Evolutionary conservation across 768 basidiomycete genomes (phyloP), one percentile per base, ranked within the genome.

Genomic region (Pleurotus salmoneostramineus): DNA sequence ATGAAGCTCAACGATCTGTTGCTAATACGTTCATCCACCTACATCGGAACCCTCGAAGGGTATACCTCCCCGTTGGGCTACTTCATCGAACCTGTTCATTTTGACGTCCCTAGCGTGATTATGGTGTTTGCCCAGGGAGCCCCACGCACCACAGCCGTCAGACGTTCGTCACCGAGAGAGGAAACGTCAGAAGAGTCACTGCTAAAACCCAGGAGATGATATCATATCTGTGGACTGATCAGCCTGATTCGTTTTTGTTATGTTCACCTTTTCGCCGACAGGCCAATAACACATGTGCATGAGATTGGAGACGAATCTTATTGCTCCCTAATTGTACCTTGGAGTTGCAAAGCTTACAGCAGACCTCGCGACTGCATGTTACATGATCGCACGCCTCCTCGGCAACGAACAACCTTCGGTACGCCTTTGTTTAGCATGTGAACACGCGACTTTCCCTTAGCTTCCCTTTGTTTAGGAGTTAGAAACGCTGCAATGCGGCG

Each of bases 221-320:
- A 55, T 55, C 52, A 55, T 55, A n/a, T 40, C 15, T 36, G n/a
- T 43, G 27, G 8, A 37, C 52, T 55, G 52, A 55, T 55, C 52
- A 55, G 14, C 52, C 52, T 55, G 52, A 55, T 55, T 43, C 37
- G 48, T 45, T 45, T 45, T 17, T 45, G 8, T 15, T 17, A 55
- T 43, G 15, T 31, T 27, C 52, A 17, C 40, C 40, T 33, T 44
- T 55, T 55, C 50, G 15, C 50, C 50, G 31, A 51, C 34, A n/a
- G 33, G 21, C 21, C 21, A 40, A 10, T 36, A 55, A 55, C 52
- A 55, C 52, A n/a, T 55, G 52, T 40, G 31, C 51, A 14, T 21
- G 40, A 21, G 48, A 49, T 31, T 31, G 21, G 33, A 49, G 27
- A 34, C 7, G 21, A 32, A 8, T 5, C 33, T 11, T 49, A 45